Evolutionary conservation across 768 basidiomycete genomes (phyloP).

Genomic region (Leccinum aurantiacum): DNA sequence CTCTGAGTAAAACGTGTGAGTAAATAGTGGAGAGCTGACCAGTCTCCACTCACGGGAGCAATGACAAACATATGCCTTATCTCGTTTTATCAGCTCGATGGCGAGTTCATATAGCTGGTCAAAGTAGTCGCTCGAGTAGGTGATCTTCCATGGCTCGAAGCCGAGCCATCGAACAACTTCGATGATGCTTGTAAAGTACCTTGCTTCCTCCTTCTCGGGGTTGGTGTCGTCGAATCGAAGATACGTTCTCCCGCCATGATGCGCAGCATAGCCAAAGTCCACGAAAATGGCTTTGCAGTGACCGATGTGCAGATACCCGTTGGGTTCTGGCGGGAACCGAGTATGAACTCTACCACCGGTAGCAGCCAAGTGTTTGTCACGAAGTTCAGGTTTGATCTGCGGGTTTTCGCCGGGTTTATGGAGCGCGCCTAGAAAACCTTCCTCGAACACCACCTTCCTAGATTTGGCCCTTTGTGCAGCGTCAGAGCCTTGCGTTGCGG

Average conservation of each 20-base stretch:
- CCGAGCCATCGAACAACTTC: slow-evolving; percentile 97
- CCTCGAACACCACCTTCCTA: slow-evolving; percentile 78
- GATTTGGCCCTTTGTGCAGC: slow-evolving; percentile 36
- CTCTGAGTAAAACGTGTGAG: slow-evolving; percentile 45
- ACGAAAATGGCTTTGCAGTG: slow-evolving; percentile 99
- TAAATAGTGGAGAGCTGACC: not conserved
- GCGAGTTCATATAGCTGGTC: slow-evolving; percentile 83
- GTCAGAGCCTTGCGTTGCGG: slow-evolving; percentile 35
- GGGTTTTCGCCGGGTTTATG: slow-evolving; percentile 95
- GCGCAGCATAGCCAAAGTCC: slow-evolving; percentile 97
- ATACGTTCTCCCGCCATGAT: slow-evolving; percentile 90
- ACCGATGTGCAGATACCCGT: slow-evolving; percentile 93
- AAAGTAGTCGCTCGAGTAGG: slow-evolving; percentile 98
- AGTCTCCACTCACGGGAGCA: slow-evolving; percentile 74
- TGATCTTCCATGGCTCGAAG: slow-evolving; percentile 98
- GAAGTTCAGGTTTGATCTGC: slow-evolving; percentile 75
- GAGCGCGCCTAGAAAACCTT: slow-evolving; percentile 90
- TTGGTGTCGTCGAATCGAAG: slow-evolving; percentile 98
- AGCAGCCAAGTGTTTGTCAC: slow-evolving; percentile 74
- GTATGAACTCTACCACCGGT: slow-evolving; percentile 89
- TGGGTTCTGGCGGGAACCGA: slow-evolving; percentile 98
- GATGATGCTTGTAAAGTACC: slow-evolving; percentile 95
- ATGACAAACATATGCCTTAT: slow-evolving; percentile 94
- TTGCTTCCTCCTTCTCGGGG: slow-evolving; percentile 94
- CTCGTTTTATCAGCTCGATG: slow-evolving; percentile 81